Evolutionary conservation across 2,329 filamentous ascomycete species (phyloP).

Genomic region (Calycina marina): DNA sequence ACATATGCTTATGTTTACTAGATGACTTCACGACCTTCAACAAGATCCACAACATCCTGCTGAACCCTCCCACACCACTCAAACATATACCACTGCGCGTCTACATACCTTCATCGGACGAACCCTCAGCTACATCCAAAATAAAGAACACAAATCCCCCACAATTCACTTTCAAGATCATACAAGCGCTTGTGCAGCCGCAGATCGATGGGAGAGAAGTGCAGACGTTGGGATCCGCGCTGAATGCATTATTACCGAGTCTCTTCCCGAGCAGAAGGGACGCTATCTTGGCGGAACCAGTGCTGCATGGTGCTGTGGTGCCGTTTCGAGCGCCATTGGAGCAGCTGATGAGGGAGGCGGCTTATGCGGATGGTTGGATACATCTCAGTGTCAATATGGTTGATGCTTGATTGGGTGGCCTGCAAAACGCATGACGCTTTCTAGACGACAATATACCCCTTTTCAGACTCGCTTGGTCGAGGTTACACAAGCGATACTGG

Average conservation of each 20-base stretch:
- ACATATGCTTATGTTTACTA: conserved; percentile 20
- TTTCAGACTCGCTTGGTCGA: too few species aligned
- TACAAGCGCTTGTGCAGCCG: conserved; percentile 60
- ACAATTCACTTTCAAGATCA: conserved; percentile 47
- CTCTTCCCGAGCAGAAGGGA: conserved; percentile 80
- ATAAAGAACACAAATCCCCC: conserved; percentile 27
- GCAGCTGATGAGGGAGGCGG: conserved; percentile 67
- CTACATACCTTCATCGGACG: conserved; percentile 61
- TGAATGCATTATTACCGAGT: conserved; percentile 60
- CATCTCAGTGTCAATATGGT: conserved; percentile 63
- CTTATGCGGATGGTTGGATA: conserved; percentile 87
- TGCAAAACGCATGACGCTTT: not conserved
- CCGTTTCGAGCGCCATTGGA: conserved; percentile 69
- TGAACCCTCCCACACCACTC: conserved; percentile 60
- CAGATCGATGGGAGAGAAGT: conserved; percentile 29
- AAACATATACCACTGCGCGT: conserved; percentile 77
- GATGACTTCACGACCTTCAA: conserved; percentile 62
- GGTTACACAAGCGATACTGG: too few species aligned
- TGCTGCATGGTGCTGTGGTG: conserved; percentile 73
- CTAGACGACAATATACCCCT: too few species aligned
- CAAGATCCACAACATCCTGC: conserved; percentile 59
- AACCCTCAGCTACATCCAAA: conserved; percentile 48
- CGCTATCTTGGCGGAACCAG: conserved; percentile 66
- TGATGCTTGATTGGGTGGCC: conserved; percentile 8
- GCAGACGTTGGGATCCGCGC: conserved; percentile 61